phyloP scores from a whole-genome alignment of 208 protist genomes.

The Leishmania tropica region DNA sequence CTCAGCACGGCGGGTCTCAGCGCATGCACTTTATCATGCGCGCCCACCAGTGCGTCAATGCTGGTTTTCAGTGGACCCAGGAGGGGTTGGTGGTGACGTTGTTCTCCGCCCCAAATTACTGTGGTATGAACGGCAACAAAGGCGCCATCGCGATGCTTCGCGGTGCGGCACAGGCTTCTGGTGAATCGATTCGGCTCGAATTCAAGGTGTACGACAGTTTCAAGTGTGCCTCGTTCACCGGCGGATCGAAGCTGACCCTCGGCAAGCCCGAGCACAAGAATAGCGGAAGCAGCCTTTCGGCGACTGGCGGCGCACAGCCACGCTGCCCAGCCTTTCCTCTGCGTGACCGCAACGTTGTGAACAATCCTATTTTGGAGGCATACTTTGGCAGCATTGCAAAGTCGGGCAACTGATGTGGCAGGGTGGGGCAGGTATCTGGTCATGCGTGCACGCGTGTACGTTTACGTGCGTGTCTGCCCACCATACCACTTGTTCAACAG shows the following conservation, averaged over 20 bases:
- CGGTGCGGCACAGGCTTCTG: constrained; percentile 40
- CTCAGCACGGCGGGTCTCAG: constrained; percentile 17
- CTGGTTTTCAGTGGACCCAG: constrained; percentile 84
- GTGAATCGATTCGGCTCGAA: constrained; percentile 58
- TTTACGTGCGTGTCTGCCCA: neutral
- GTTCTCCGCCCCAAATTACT: constrained; percentile 91
- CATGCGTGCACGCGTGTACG: neutral
- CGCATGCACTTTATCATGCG: constrained; percentile 94
- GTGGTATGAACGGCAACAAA: constrained; percentile 68
- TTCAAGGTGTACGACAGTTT: constrained; percentile 68
- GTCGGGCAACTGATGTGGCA: neutral
- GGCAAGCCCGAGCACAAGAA: neutral
- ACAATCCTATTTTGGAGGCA: constrained; percentile 53
- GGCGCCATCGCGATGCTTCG: constrained; percentile 73
- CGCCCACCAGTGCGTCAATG: constrained; percentile 93
- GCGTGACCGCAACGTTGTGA: constrained; percentile 42
- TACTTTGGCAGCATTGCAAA: constrained; percentile 39
- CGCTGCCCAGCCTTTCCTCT: neutral
- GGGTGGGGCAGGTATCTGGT: neutral
- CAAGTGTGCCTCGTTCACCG: constrained; percentile 13
- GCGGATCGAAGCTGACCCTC: constrained; percentile 9
- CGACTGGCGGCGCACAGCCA: neutral
- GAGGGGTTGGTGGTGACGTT: constrained; percentile 60
- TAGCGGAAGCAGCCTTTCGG: constrained; percentile 2
- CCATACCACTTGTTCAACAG: neutral